Evolutionary conservation across 345 rosid species (phyloP).

Genomic region (Eucalyptus marginata): DNA sequence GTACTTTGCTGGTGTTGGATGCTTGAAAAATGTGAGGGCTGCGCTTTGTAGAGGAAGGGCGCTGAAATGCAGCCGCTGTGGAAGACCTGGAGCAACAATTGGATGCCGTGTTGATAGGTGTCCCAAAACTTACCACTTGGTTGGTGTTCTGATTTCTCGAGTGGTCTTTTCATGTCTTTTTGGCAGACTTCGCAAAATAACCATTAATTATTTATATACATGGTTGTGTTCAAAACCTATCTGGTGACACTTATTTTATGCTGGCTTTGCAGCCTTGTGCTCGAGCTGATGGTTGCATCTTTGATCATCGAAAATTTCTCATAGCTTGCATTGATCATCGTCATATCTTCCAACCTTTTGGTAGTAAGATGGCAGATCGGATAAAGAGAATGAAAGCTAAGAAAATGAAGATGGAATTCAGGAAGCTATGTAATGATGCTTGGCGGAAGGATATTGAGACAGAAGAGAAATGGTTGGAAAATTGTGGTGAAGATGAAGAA

Average conservation of each 20-base stretch:
- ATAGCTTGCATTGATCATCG: constrained; percentile 96
- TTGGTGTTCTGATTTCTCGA: constrained; percentile 17
- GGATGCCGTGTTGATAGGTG: constrained; percentile 99
- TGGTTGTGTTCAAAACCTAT: neutral
- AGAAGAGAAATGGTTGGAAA: constrained; percentile 98
- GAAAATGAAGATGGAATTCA: constrained; percentile 65
- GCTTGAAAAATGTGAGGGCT: constrained; percentile 91
- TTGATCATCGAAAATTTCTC: constrained; percentile 96
- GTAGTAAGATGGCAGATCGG: constrained; percentile 32
- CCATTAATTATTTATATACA: neutral
- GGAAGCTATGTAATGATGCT: constrained; percentile 81
- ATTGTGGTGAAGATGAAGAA: constrained; percentile 99
- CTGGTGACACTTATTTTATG: neutral
- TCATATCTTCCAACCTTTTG: constrained; percentile 78
- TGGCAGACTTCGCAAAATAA: neutral
- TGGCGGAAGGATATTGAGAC: constrained; percentile 89
- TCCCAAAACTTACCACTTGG: constrained; percentile 98
- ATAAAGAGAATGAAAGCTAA: constrained; percentile 74
- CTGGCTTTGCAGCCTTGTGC: constrained; percentile 85
- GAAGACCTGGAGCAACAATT: constrained; percentile 97
- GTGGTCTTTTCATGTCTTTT: neutral
- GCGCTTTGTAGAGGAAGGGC: constrained; percentile 96
- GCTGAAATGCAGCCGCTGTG: constrained; percentile 89
- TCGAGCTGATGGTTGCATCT: constrained; percentile 84
- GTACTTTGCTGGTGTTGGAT: constrained; percentile 94